A percentile compares a stretch with the other conserved stretches of the same genome.
Evolutionary conservation across 306 rosid genomes (phyloP).

Genomic region (Casuarina glauca): DNA sequence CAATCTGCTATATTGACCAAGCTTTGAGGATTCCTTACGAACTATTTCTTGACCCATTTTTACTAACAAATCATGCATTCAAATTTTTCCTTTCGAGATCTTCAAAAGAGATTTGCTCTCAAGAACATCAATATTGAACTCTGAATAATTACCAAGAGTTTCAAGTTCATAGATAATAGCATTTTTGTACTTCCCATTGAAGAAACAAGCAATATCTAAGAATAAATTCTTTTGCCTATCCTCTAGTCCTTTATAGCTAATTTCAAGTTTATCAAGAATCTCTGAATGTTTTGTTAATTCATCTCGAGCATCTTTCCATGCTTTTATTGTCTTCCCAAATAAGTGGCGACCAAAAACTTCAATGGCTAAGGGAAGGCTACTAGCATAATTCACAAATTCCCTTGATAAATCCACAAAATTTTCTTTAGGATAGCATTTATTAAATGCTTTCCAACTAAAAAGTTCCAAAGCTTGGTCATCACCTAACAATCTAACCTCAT

Average conservation of each 20-base stretch:
- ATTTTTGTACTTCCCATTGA: constrained; percentile 21
- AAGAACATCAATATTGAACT: constrained; percentile 4
- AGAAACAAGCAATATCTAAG: constrained; percentile 35
- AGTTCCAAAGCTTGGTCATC: constrained; percentile 22
- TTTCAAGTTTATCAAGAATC: background rate
- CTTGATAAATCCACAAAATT: constrained; percentile 11
- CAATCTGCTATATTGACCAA: constrained; percentile 11
- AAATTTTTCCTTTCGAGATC: background rate
- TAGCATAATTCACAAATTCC: constrained; percentile 11
- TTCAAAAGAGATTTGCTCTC: constrained; percentile 20
- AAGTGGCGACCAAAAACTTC: too few species aligned
- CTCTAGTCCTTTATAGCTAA: constrained; percentile 33
- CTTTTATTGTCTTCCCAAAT: background rate
- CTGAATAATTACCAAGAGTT: constrained; percentile 13
- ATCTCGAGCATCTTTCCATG: constrained; percentile 19
- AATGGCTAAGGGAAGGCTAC: too few species aligned
- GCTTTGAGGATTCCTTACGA: constrained; percentile 13
- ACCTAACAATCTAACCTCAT: constrained; percentile 11
- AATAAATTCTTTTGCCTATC: constrained; percentile 4
- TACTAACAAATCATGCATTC: constrained; percentile 27
- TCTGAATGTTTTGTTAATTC: background rate
- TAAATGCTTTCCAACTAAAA: constrained; percentile 25
- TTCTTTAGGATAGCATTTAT: background rate
- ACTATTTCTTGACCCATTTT: constrained; percentile 24
- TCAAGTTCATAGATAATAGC: constrained; percentile 9